Evolutionary conservation across 805 yeast species (phyloP).

Genomic region (Komagataella kurtzmanii): DNA sequence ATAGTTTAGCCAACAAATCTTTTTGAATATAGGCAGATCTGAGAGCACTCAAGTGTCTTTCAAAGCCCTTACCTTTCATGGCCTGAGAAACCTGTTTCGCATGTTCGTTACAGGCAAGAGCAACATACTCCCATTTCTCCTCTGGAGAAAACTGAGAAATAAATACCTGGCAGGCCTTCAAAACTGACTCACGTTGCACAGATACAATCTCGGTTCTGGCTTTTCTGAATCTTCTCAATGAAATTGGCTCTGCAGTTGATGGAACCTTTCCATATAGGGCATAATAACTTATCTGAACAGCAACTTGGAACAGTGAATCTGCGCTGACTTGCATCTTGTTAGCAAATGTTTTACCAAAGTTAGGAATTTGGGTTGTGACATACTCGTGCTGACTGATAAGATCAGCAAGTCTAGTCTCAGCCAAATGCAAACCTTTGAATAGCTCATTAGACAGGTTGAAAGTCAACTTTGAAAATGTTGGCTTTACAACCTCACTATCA

Average conservation of each 20-base stretch:
- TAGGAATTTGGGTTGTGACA: conserved; percentile 19
- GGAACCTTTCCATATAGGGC: conserved; percentile 38
- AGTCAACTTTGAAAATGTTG: conserved; percentile 12
- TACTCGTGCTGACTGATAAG: conserved; percentile 45
- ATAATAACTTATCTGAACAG: conserved; percentile 39
- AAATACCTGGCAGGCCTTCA: conserved; percentile 44
- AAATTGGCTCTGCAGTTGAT: conserved; percentile 30
- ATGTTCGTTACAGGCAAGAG: conserved; percentile 39
- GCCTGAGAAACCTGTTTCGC: conserved; percentile 33
- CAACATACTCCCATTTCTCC: conserved; percentile 36
- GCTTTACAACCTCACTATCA: conserved; percentile 22
- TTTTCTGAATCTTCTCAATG: conserved; percentile 55
- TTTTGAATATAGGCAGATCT: conserved; percentile 39
- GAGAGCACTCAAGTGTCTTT: conserved; percentile 56
- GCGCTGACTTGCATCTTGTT: conserved; percentile 27
- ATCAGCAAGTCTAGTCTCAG: conserved; percentile 47
- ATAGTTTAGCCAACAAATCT: conserved; percentile 29
- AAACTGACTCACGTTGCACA: conserved; percentile 40
- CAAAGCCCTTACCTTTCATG: conserved; percentile 54
- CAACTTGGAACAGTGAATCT: conserved; percentile 38
- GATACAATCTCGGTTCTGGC: conserved; percentile 61
- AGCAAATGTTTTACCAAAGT: conserved; percentile 20
- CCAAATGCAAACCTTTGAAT: conserved; percentile 32
- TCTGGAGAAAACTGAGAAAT: conserved; percentile 37
- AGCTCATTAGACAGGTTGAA: conserved; percentile 32